Base-by-base conservation (phyloP, 306 rosid genomes). In the Rubus idaeus region DNA sequence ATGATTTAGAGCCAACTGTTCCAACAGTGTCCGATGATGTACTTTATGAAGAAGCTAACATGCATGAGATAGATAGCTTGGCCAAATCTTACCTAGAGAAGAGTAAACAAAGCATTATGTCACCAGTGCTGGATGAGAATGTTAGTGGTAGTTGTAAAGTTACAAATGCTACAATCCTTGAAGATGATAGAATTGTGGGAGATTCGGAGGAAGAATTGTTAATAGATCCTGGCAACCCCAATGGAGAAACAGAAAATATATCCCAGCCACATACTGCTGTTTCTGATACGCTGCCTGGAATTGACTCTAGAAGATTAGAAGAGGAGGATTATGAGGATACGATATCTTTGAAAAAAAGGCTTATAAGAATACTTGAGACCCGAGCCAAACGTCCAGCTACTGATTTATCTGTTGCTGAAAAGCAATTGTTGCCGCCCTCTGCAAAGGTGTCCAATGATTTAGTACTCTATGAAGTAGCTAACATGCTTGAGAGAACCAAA, bases 171-270 rank as follows among this genome's bases (percentile, higher is more conserved):
- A 35, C 68, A 41, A 11, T 70, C 14, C 6, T 57, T 68, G 74
- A 67, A 60, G 51, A 68, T 58, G 76, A 71, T 71, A 71, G 61
- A 50, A 62, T 60, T 75, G 46, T 67, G 62, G 73, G 69, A 83
- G 61, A 73, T 50, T 61, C 68, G 40, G 57, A 74, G 68, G 66
- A 69, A 52, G 76, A 69, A 53, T 9, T 37, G 53, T 65, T 79
- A 17, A 44, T 70, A 40, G 72, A 50, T 80, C 70, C 79, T 49
- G 21, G 1, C 44, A 62, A 78, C 42, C 26, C 12, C 69, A 58
- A 74, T 37, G 77, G 75, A 46, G 81, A 67, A 50, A 21, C 3
- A 23, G 75, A 61, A 50, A 72, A 58, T 51, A n/a, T 39, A 5
- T 58, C 13, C 4, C 68, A 14, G 44, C 45, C 58, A 4, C 9